Evolutionary conservation across 495 filamentous ascomycete species (phyloP).

Genomic region (Cercophora scortea): DNA sequence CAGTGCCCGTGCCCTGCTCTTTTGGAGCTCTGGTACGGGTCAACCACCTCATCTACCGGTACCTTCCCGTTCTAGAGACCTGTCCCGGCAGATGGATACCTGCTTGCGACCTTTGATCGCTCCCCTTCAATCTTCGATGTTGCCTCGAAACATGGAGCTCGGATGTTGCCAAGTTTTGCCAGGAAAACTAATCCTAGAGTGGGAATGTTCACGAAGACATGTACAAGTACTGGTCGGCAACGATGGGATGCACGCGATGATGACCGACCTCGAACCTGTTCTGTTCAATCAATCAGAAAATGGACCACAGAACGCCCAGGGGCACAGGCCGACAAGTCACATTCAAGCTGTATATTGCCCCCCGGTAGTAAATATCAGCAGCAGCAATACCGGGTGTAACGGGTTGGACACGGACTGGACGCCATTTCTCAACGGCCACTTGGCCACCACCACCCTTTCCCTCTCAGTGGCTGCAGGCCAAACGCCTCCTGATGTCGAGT

Average conservation of each 20-base stretch:
- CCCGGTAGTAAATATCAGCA: background rate
- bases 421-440: background rate
- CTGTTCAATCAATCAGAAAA: no score
- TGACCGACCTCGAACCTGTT: no score
- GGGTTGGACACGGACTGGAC: background rate
- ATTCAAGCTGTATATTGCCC: no score
- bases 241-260: no score
- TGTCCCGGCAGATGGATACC: background rate
- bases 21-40: background rate
- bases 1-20: background rate
- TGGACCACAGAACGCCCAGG: no score
- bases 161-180: no score
- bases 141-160: no score
- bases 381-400: background rate
- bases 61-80: background rate
- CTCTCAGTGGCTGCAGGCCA: background rate
- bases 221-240: no score
- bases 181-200: background rate
- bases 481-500: background rate
- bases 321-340: no score
- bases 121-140: no score
- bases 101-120: background rate
- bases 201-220: background rate
- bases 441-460: background rate
- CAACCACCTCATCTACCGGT: background rate